Percentiles rank a stretch among this genome's conserved stretches.
These are phyloP conservation scores for Linum trigynum DNA, from an alignment of 345 rosid species.

Conservation along the genomic window DNA sequence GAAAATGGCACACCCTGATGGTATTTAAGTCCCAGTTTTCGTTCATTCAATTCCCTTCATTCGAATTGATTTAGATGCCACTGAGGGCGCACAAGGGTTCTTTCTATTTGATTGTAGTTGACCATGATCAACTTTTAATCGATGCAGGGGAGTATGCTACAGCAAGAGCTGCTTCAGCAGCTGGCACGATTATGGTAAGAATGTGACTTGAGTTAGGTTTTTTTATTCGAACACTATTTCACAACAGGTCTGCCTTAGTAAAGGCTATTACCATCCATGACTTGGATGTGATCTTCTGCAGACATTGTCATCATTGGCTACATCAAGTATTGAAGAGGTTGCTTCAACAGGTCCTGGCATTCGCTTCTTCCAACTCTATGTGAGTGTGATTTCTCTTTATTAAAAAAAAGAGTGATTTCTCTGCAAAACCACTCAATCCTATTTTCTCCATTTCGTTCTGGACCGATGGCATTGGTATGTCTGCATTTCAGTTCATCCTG, in stretches of 20 bases:
- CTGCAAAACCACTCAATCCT: too few species aligned
- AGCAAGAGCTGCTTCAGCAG: conserved; percentile 83
- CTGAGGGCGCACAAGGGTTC: too few species aligned
- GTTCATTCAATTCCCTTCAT: neutral
- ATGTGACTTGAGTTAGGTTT: conserved; percentile 6
- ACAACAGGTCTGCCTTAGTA: neutral
- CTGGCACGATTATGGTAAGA: conserved; percentile 80
- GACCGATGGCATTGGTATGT: too few species aligned
- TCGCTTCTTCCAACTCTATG: conserved; percentile 93
- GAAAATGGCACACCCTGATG: conserved; percentile 98
- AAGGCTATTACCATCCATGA: neutral
- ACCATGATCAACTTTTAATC: neutral
- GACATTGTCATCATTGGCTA: conserved; percentile 91
- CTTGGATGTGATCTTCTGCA: conserved; percentile 23
- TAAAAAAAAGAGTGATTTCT: too few species aligned
- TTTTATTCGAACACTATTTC: neutral
- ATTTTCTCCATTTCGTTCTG: too few species aligned
- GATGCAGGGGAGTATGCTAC: conserved; percentile 84
- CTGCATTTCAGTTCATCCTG: too few species aligned
- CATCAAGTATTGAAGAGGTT: conserved; percentile 92
- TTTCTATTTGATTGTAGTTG: neutral
- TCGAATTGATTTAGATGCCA: too few species aligned
- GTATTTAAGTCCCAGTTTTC: conserved; percentile 19
- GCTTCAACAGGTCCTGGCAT: conserved; percentile 91
- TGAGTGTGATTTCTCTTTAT: conserved; percentile 29